Conservation (phyloP, 169 alveolate genomes). For the Cryptosporidium viatorum region DNA sequence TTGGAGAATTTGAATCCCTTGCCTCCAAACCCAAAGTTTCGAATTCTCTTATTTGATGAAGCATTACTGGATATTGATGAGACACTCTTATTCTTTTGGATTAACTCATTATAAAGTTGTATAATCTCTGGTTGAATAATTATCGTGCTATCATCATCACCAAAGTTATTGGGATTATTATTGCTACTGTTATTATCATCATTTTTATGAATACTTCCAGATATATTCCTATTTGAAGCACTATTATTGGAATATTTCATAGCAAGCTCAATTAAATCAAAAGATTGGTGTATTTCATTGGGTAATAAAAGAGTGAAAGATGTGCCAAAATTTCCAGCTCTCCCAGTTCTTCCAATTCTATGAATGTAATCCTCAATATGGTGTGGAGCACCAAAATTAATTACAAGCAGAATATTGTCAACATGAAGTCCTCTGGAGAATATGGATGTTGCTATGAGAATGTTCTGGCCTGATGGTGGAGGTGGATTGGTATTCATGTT, state of each 20-base stretch:
- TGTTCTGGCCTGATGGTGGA: constrained; percentile 77
- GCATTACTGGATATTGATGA: neutral
- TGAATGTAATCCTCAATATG: constrained; percentile 99
- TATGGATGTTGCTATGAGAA: constrained; percentile 97
- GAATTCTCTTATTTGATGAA: constrained; percentile 14
- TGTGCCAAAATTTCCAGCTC: constrained; percentile 98
- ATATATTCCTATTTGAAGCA: neutral
- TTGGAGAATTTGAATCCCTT: constrained; percentile 68
- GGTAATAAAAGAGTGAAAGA: constrained; percentile 95
- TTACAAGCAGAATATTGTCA: constrained; percentile 93
- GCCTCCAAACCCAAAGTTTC: constrained; percentile 72
- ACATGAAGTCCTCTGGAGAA: constrained; percentile 99
- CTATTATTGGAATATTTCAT: constrained; percentile 22
- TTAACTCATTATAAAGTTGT: constrained; percentile 4
- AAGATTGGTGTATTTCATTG: constrained; percentile 83
- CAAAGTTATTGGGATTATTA: neutral
- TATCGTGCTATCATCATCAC: constrained; percentile 14
- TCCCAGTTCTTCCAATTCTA: constrained; percentile 99
- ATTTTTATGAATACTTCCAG: neutral
- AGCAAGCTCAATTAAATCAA: constrained; percentile 62
- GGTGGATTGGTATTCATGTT: constrained; percentile 43
- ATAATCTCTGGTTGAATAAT: constrained; percentile 16
- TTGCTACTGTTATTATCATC: neutral
- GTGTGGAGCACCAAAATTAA: constrained; percentile 97
- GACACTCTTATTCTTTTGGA: neutral